These are phyloP conservation scores for Jatropha multifida DNA, from an alignment of 441 rosid genomes.

Conservation along the genomic window DNA sequence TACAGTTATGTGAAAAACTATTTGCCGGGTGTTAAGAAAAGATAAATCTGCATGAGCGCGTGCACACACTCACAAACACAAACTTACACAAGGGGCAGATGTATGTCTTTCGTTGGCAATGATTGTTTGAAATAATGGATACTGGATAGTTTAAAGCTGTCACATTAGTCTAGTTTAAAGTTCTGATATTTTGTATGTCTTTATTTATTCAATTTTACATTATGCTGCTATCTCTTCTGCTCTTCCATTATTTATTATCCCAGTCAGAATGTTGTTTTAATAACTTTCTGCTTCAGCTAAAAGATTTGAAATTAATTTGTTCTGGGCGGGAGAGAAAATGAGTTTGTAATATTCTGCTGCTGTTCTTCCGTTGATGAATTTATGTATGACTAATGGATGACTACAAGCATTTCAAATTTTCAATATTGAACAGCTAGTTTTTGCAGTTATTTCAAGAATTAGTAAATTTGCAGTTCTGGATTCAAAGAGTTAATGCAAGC, in stretches of 20 bases:
- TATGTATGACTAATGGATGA: not conserved
- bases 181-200: not conserved
- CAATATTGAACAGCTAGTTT: not conserved
- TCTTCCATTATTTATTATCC: not conserved
- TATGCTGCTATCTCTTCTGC: too few species aligned
- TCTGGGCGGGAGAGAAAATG: not conserved
- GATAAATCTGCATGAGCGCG: not conserved
- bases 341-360: not conserved
- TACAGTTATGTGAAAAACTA: not conserved
- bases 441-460: too few species aligned
- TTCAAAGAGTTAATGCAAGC: not conserved
- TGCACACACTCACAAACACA: too few species aligned
- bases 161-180: not conserved
- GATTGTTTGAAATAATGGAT: constrained; percentile 6
- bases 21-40: not conserved
- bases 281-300: not conserved
- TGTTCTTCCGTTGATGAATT: not conserved
- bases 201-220: not conserved
- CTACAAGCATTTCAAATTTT: not conserved
- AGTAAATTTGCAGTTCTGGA: not conserved
- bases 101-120: not conserved
- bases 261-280: not conserved
- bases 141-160: not conserved
- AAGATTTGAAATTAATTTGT: not conserved
- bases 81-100: not conserved